phyloP scores from a whole-genome alignment of 768 basidiomycete genomes.

The Naematelia encephala region DNA sequence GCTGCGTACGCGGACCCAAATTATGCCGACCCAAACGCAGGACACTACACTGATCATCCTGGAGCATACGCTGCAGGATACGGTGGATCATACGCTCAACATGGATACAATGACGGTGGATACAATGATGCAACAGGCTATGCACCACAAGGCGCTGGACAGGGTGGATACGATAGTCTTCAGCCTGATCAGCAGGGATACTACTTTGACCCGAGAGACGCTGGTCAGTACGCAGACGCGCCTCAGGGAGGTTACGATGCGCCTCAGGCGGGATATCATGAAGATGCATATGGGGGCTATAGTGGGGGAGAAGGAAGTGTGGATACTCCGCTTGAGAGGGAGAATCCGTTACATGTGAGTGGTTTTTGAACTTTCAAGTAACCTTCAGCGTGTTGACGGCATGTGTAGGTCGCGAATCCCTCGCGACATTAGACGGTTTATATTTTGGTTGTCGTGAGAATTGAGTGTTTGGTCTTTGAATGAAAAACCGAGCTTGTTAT shows the following conservation, averaged over 20 bases:
- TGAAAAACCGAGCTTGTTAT: too few species aligned
- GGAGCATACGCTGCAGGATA: conserved; percentile 19
- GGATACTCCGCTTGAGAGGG: conserved; percentile 35
- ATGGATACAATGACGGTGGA: neutral
- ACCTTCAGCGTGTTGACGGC: neutral
- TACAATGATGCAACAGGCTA: neutral
- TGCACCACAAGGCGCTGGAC: conserved; percentile 3
- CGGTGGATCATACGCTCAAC: conserved; percentile 6
- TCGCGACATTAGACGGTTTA: conserved; percentile 18
- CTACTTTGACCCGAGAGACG: conserved; percentile 40
- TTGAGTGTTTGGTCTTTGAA: too few species aligned
- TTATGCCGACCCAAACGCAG: neutral
- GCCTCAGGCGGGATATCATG: conserved; percentile 4
- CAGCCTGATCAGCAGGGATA: conserved; percentile 27
- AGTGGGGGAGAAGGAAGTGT: conserved; percentile 24
- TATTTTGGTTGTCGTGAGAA: too few species aligned
- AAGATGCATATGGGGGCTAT: conserved; percentile 36
- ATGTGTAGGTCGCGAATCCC: conserved; percentile 33
- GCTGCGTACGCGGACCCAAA: neutral
- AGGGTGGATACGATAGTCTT: conserved; percentile 26
- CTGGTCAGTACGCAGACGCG: conserved; percentile 28
- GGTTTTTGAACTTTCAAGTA: neutral
- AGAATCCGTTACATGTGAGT: conserved; percentile 42
- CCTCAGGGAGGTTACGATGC: neutral
- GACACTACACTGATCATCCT: conserved; percentile 1